Conservation (phyloP, 2,329 filamentous ascomycete species). For the Graphilbum sp. region DNA sequence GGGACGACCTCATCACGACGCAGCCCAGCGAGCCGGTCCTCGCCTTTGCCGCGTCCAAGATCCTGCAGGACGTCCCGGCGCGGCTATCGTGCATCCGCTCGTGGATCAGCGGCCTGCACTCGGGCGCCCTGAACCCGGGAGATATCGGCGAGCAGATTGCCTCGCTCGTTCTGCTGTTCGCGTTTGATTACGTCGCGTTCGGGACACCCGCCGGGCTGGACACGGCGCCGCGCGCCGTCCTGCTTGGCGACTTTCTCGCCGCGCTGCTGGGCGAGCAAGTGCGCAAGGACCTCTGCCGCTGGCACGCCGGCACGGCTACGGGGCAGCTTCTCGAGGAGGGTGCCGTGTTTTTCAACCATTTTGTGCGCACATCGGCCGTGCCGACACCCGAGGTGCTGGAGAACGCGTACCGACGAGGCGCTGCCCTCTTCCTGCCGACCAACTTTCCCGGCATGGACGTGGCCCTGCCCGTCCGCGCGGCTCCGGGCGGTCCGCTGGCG, state of each 20-base stretch:
- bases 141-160: not conserved
- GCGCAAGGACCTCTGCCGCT: not conserved
- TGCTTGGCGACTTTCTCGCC: not conserved
- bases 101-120: not conserved
- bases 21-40: not conserved
- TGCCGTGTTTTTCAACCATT: not conserved
- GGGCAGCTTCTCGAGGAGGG: not conserved
- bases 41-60: not conserved
- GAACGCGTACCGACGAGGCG: not conserved
- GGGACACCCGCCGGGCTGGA: not conserved
- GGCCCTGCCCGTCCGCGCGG: not conserved
- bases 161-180: not conserved
- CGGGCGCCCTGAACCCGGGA: not conserved
- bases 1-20: not conserved
- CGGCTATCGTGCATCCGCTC: not conserved
- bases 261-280: not conserved
- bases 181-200: not conserved
- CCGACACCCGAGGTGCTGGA: not conserved
- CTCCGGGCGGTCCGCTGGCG: not conserved
- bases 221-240: not conserved
- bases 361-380: not conserved
- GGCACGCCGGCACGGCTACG: not conserved
- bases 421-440: not conserved
- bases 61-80: not conserved
- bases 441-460: constrained; percentile 1